Evolutionary conservation across 805 yeast species (phyloP), one percentile per base, ranked within the genome.

Genomic region (Ogataea glucozyma): DNA sequence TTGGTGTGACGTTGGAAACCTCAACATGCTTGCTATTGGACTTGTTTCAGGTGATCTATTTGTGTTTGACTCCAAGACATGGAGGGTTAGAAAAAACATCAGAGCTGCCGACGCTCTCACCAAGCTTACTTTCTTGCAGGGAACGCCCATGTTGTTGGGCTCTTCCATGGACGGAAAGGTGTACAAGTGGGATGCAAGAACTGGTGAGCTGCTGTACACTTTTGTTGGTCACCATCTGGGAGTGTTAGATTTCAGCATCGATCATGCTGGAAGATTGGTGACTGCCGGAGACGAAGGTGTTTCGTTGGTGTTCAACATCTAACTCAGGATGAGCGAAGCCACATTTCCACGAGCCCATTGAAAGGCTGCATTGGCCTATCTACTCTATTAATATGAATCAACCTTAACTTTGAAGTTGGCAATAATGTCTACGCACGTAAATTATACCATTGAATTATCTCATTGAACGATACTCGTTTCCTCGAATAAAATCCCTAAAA

Each of bases 271-370:
- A 20, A 81, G 83, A 61, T 58, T 93, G 33, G 75, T 89, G 26
- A 88, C 97, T 16, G 99, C 97, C 11, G 97, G 97, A 51, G 99
- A 93, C 63, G 99, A 93, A 65, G 96, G 96, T 53, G 97, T 93
- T 23, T 79, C 95, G 10, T 70, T 91, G 51, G 78, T 91, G 9
- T 89, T 81, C 54, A 71, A 73, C 17, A 26, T 62, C 4, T 30
- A 9, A 30, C 19, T 16, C 24, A 22, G 24, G 24, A 22, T 10
- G 7, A 10, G 31, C 31, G 31, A 27, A 27, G 31, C 31, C 19
- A 27, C n/a, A 17, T 58, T 51, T 35, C 26, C n/a, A 22, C 12
- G 22, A 14, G 18, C 12, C 29, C 19, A 10, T 10, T 13, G 14
- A 5, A n/a, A n/a, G n/a, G n/a, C n/a, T n/a, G n/a, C n/a, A n/a